A percentile compares a stretch with the other conserved stretches of the same genome.
These are phyloP conservation scores for Epithemia pelagica DNA, from an alignment of 108 stramenopile genomes.

Conservation along the genomic window DNA sequence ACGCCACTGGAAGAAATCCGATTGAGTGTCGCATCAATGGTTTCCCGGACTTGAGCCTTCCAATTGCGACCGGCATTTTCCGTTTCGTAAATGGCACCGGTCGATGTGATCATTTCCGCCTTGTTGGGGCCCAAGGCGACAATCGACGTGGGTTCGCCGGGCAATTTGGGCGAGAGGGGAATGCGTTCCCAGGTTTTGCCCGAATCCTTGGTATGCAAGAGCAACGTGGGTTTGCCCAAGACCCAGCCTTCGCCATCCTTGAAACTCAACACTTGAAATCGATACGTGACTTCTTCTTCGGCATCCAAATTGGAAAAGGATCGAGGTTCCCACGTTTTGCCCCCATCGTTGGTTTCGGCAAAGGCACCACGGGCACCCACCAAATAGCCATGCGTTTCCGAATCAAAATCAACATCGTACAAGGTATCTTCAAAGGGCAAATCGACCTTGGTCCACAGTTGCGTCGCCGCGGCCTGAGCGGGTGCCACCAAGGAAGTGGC, in stretches of 20 bases:
- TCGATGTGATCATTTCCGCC: constrained; percentile 94
- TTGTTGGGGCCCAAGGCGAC: constrained; percentile 76
- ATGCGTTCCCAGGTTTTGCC: constrained; percentile 96
- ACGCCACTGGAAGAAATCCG: constrained; percentile 86
- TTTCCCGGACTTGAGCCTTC: constrained; percentile 97
- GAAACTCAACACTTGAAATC: constrained; percentile 84
- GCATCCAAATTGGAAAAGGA: constrained; percentile 93
- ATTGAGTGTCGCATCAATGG: constrained; percentile 96
- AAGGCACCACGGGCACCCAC: constrained; percentile 96
- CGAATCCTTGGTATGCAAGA: constrained; percentile 90
- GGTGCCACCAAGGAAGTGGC: constrained; percentile 15
- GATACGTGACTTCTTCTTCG: constrained; percentile 93
- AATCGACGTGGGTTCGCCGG: constrained; percentile 90
- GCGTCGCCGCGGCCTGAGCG: constrained; percentile 53
- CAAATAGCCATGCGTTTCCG: constrained; percentile 87
- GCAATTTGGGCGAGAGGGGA: constrained; percentile 94
- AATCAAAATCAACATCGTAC: constrained; percentile 94
- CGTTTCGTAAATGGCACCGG: constrained; percentile 90
- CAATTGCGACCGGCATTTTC: constrained; percentile 95
- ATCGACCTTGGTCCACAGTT: constrained; percentile 69
- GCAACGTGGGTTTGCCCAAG: constrained; percentile 89
- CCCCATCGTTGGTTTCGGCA: constrained; percentile 93
- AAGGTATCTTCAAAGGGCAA: constrained; percentile 87
- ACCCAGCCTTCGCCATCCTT: constrained; percentile 93
- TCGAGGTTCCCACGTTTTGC: constrained; percentile 87